Base-by-base conservation (phyloP, 129 eudicot genomes). In the Calendula officinalis region DNA sequence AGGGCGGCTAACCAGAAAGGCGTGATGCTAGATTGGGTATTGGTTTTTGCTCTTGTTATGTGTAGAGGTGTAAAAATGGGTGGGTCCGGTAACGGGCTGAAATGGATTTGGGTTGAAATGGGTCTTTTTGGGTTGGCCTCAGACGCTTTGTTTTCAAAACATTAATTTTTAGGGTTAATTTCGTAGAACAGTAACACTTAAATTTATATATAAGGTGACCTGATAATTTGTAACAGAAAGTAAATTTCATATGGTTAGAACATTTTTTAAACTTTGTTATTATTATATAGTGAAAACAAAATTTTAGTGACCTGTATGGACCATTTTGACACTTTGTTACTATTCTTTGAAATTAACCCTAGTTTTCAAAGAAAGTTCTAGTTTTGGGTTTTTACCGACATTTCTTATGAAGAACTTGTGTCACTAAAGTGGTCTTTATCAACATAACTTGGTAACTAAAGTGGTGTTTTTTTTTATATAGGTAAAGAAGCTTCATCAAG, bases 11-110 rank as follows among this genome's bases (percentile, higher is more conserved):
- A 82, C 78, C 94, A 91, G 72, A 87, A 91, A 71, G 97, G 89
- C 41, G 82, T 85, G 38, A 87, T 91, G 83, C 90, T 91, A 50
- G 97, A 91, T 62, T 86, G 91, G 97, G 97, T 91, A 88, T 39
- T 8, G 13, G 57, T 10, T 39, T 32, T 38, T 16, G 27, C 43
- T 66, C 46, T 38, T 49, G 4, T 15, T 7, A 16, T 41, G 67
- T 6, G 51, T 34, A 14, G 14, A 34, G 3, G 11, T 55, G 7
- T 55, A 27, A 61, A 38, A 62, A 13, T 17, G 14, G 35, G 7
- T 7, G n/a, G 12, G 42, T 35, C 46, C 7, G 7, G 30, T 22
- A 22, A 22, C 30, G 30, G 30, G 43, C 41, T 9, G 42, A 30
- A 11, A 2, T 10, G 27, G 32, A 34, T 6, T 11, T 59, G 45